Base-by-base conservation (phyloP, 148 eudicot species). In the Nyssa sinensis region DNA sequence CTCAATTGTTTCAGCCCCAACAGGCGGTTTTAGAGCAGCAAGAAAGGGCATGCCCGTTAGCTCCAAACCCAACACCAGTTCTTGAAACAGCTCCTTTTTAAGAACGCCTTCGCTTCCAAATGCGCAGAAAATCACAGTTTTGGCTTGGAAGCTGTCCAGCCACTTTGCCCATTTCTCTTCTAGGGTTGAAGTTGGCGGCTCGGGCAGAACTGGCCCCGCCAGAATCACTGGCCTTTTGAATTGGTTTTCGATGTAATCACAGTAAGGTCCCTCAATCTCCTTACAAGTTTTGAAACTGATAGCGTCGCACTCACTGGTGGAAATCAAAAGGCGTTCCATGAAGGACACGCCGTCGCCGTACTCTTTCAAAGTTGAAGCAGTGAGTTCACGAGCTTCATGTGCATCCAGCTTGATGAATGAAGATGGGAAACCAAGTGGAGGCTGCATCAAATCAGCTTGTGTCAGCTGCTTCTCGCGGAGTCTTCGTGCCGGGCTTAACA, bases 171-270 rank as follows among this genome's bases (percentile, higher is more conserved):
- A 76, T 49, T 51, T 44, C 28, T 74, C 80, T 4, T 86, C 92
- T 19, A 82, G 83, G 10, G 62, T 28, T 39, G 77, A 71, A 13
- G 64, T 53, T 0, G 81, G 80, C 30, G 73, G 76, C 62, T 74
- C 75, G 2, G 92, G 89, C 79, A 84, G 66, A 27, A 88, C 85
- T 1, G 89, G 88, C 14, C 92, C 92, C 16, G 89, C 85, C 27
- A 86, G 80, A 55, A 86, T 51, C 69, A 86, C 47, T 0, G 88
- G 85, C 65, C 79, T 85, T 25, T 44, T 44, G 51, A 44, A 44
- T 19, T 44, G 51, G 19, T 14, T 44, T 44, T 44, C 19, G 19
- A 44, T 14, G 51, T 44, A 44, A 12, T 44, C 51, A 44, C 16
- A 11, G 2, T 44, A 44, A 44, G 51, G 19, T 2, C 86, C 91